A percentile compares a stretch with the other conserved stretches of the same genome.
Evolutionary conservation across 106 monocot genomes (phyloP).

Genomic region (Dendrobium officinale): DNA sequence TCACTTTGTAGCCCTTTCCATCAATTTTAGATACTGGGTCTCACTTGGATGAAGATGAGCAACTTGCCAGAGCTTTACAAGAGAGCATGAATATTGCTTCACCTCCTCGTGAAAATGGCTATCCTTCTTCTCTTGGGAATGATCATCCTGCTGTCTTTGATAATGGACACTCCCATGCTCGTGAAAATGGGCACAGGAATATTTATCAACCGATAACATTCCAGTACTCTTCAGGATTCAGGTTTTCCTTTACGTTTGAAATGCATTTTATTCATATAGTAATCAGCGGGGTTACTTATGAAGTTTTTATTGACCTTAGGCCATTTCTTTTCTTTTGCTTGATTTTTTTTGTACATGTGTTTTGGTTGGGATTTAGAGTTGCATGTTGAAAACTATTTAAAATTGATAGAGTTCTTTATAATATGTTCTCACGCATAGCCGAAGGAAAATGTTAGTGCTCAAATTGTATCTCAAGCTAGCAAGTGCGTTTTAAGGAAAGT

Average conservation of each 20-base stretch:
- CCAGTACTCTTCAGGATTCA: slow-evolving; percentile 47
- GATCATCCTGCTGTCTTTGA: slow-evolving; percentile 18
- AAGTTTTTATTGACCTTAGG: no score
- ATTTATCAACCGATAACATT: slow-evolving; percentile 47
- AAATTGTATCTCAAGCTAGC: no score
- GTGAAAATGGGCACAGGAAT: slow-evolving; percentile 23
- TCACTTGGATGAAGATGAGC: slow-evolving; percentile 87
- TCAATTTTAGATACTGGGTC: slow-evolving; percentile 35
- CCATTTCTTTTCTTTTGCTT: no score
- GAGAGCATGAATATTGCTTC: slow-evolving; percentile 69
- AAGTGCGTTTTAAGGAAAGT: no score
- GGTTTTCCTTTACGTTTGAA: slow-evolving; percentile 25
- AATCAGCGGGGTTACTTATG: not conserved
- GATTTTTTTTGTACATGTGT: not conserved
- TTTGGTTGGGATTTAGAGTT: no score
- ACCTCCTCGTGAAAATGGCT: slow-evolving; percentile 28
- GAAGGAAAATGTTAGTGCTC: no score
- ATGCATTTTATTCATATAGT: not conserved
- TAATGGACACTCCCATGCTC: slow-evolving; percentile 20
- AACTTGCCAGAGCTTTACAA: slow-evolving; percentile 87
- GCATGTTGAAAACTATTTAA: no score
- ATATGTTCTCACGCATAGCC: no score
- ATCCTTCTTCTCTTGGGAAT: slow-evolving; percentile 34
- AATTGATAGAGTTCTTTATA: no score
- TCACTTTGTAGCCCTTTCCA: not conserved